Conservation (phyloP, 1,284 basidiomycete species). For the Cutaneotrichosporon sp. region DNA sequence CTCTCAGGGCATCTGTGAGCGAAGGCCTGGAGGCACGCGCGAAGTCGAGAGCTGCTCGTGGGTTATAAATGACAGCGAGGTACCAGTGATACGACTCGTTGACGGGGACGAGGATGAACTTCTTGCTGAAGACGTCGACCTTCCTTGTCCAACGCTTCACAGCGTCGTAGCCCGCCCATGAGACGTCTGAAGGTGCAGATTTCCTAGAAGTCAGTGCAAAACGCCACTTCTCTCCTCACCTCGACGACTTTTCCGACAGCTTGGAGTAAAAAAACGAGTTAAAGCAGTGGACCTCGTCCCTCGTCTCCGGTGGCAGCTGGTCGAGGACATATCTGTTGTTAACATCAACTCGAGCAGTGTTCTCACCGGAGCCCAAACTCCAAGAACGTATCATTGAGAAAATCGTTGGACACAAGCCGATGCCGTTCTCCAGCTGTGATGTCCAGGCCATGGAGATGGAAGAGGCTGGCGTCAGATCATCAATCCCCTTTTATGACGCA, state of each 20-base stretch:
- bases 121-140: slow-evolving; percentile 79
- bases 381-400: slow-evolving; percentile 91
- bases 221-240: slow-evolving; percentile 55
- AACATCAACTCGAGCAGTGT: slow-evolving; percentile 9
- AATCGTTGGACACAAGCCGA: slow-evolving; percentile 69
- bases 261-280: slow-evolving; percentile 98
- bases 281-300: slow-evolving; percentile 66
- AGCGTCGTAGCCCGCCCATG: slow-evolving; percentile 68
- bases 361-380: slow-evolving; percentile 89
- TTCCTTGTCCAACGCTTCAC: slow-evolving; percentile 93
- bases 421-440: slow-evolving; percentile 73
- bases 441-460: slow-evolving; percentile 71
- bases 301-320: neutral
- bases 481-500: neutral
- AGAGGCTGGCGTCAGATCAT: slow-evolving; percentile 57
- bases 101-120: slow-evolving; percentile 90
- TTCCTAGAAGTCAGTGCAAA: slow-evolving; percentile 24
- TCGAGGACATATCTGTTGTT: slow-evolving; percentile 9
- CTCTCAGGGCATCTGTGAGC: neutral
- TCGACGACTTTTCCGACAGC: slow-evolving; percentile 63
- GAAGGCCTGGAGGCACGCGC: neutral
- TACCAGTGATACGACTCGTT: slow-evolving; percentile 99
- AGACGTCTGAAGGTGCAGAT: neutral
- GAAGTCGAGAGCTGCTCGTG: slow-evolving; percentile 42
- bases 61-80: slow-evolving; percentile 86